phyloP scores from a whole-genome alignment of 2,329 filamentous ascomycete genomes.

The Verticillium nubilum region DNA sequence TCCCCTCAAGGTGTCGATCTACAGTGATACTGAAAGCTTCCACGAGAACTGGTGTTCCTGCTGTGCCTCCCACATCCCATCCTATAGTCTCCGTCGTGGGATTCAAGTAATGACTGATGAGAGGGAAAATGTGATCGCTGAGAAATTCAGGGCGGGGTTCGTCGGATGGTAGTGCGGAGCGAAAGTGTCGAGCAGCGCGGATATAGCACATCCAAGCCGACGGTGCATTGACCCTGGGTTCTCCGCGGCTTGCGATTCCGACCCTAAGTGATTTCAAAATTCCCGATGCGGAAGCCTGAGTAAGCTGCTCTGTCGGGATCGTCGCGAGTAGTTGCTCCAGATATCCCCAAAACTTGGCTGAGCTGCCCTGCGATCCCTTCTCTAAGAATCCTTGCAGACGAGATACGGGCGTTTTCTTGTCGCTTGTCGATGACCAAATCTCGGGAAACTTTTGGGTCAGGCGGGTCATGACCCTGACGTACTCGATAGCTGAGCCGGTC shows the following conservation, averaged over 20 bases:
- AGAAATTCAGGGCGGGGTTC: constrained; percentile 39
- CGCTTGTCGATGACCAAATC: constrained; percentile 58
- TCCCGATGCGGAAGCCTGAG: constrained; percentile 46
- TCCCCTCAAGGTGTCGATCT: constrained; percentile 30
- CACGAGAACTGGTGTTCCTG: constrained; percentile 32
- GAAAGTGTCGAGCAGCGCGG: constrained; percentile 51
- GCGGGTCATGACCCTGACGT: constrained; percentile 59
- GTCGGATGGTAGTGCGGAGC: constrained; percentile 36
- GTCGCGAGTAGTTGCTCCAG: constrained; percentile 58
- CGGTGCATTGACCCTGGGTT: constrained; percentile 61
- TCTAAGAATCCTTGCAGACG: constrained; percentile 69
- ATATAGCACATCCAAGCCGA: constrained; percentile 75
- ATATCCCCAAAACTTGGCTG: constrained; percentile 66
- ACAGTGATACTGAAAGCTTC: constrained; percentile 41
- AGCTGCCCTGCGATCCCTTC: constrained; percentile 77
- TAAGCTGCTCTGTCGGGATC: constrained; percentile 42
- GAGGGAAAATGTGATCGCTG: constrained; percentile 44
- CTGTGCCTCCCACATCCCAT: constrained; percentile 19
- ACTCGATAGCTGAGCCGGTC: constrained; percentile 66
- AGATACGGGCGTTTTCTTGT: constrained; percentile 47
- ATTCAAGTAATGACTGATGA: constrained; percentile 50
- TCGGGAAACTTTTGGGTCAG: constrained; percentile 61
- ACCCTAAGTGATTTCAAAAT: constrained; percentile 63
- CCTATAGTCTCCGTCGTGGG: constrained; percentile 32
- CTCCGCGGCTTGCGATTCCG: constrained; percentile 70